Conservation (phyloP, 78 protist genomes). For the Chrysochromulina parva region DNA sequence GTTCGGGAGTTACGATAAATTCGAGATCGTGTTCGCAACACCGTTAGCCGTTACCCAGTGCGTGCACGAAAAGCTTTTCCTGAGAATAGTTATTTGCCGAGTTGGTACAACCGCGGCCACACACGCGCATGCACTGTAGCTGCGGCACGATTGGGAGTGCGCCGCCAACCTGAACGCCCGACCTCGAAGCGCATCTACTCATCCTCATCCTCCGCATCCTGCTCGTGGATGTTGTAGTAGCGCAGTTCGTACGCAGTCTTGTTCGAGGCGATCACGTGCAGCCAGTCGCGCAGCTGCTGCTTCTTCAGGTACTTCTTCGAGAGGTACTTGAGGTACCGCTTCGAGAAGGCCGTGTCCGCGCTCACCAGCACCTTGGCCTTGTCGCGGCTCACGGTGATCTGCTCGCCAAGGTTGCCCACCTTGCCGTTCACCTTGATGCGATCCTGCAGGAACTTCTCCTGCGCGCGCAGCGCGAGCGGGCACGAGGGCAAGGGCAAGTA, state of each 20-base stretch:
- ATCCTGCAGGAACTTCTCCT: conserved; percentile 60
- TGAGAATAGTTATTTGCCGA: too few relatives aligned
- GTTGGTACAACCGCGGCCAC: too few relatives aligned
- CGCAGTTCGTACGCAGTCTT: conserved; percentile 74
- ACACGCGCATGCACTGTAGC: too few relatives aligned
- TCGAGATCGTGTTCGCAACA: too few relatives aligned
- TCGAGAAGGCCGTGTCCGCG: conserved; percentile 66
- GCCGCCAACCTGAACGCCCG: too few relatives aligned
- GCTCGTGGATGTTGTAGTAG: conserved; percentile 75
- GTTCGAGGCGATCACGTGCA: conserved; percentile 86
- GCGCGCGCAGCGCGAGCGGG: background rate
- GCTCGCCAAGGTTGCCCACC: conserved; percentile 81
- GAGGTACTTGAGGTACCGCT: conserved; percentile 93
- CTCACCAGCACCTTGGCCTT: conserved; percentile 49
- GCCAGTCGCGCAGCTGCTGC: conserved; percentile 80
- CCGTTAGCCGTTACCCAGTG: too few relatives aligned
- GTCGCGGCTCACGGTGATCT: conserved; percentile 62
- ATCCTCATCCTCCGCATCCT: conserved; percentile 57
- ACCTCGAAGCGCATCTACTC: background rate
- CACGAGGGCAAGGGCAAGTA: too few relatives aligned
- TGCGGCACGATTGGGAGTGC: too few relatives aligned
- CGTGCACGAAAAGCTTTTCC: too few relatives aligned
- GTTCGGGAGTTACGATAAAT: too few relatives aligned
- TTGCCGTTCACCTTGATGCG: conserved; percentile 57
- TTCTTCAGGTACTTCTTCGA: conserved; percentile 93